Evolutionary conservation across 164 flowering plant species (phyloP).

Genomic region (Aristolochia fimbriata): DNA sequence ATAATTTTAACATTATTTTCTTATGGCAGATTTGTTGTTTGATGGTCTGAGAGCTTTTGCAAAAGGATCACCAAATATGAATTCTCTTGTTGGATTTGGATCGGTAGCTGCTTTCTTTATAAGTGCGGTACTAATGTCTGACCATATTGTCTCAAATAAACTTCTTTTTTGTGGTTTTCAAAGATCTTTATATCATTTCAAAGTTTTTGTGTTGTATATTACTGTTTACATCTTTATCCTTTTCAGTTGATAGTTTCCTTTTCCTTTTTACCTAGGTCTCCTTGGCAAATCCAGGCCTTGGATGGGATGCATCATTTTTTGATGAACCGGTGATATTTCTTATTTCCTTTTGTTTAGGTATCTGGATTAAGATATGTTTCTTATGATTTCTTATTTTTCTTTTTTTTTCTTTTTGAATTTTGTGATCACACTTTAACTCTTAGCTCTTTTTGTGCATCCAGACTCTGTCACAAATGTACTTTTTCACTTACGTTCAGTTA

Average conservation of each 20-base stretch:
- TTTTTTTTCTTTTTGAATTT: no score
- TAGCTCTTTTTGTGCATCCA: no score
- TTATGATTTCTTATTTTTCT: no score
- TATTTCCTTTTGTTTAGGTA: background rate
- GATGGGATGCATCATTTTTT: conserved; percentile 88
- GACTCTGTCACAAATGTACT: no score
- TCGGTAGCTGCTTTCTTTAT: conserved; percentile 76
- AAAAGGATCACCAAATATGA: conserved; percentile 93
- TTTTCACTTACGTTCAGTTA: no score
- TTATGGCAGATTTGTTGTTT: conserved; percentile 58
- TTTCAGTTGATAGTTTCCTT: conserved; percentile 1
- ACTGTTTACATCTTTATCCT: background rate
- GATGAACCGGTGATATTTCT: conserved; percentile 90
- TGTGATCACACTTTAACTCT: no score
- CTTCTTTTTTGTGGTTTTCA: no score
- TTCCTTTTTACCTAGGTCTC: conserved; percentile 45
- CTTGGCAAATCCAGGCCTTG: conserved; percentile 74
- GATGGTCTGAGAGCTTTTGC: conserved; percentile 71
- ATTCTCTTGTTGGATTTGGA: conserved; percentile 96
- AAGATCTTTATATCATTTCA: background rate
- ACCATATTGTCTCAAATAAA: background rate
- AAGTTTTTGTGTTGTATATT: background rate
- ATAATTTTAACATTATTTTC: background rate
- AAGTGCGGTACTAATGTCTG: conserved; percentile 41
- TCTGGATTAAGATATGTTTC: no score